Conservation (phyloP, 306 rosid genomes). For the Leucaena leucocephala region DNA sequence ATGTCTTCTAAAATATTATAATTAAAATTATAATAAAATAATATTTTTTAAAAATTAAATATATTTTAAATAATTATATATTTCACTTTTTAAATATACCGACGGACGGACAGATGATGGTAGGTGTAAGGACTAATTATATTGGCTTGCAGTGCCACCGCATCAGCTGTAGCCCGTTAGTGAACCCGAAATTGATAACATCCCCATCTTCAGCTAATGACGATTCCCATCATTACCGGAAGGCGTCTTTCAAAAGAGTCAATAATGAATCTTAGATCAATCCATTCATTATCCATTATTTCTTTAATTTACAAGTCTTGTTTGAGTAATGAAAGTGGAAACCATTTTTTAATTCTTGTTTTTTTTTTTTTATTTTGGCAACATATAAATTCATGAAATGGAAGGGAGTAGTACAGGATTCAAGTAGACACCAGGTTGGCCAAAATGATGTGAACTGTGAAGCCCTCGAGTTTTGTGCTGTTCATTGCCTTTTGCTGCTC, state of each 20-base stretch:
- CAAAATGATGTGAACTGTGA: background rate
- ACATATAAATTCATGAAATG: background rate
- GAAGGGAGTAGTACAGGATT: background rate
- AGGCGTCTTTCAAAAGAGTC: background rate
- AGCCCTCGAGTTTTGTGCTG: background rate
- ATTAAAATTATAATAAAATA: no score
- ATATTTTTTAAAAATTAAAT: no score
- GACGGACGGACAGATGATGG: no score
- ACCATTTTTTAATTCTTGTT: background rate
- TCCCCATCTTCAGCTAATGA: background rate
- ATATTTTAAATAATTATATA: no score
- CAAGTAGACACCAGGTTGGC: background rate
- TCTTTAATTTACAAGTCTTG: background rate
- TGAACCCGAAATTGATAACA: slow-evolving; percentile 7
- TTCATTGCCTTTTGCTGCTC: background rate
- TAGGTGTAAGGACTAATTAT: no score
- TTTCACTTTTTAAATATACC: no score
- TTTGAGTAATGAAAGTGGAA: background rate
- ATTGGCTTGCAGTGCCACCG: slow-evolving; percentile 28
- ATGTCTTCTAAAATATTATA: no score
- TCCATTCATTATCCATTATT: background rate
- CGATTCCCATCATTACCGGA: slow-evolving; percentile 12
- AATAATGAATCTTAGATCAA: background rate
- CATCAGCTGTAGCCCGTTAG: slow-evolving; percentile 13
- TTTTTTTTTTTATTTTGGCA: background rate